These are phyloP conservation scores for Stachybotrys echinatus DNA, from an alignment of 2,329 filamentous ascomycete species.

Conservation along the genomic window DNA sequence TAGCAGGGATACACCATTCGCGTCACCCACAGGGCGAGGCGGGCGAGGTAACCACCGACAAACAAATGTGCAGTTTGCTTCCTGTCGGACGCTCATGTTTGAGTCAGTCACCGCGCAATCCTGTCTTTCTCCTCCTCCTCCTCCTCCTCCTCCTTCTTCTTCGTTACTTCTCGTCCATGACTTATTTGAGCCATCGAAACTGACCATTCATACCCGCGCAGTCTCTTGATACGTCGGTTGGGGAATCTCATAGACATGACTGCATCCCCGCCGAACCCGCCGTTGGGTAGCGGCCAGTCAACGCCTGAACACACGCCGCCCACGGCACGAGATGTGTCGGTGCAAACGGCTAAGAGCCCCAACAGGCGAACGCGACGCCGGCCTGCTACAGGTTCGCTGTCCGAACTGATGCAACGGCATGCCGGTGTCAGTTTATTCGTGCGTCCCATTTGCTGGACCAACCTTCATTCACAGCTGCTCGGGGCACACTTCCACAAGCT, in stretches of 20 bases:
- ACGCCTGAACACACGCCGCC: background rate
- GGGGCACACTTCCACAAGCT: constrained; percentile 39
- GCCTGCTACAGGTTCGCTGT: constrained; percentile 44
- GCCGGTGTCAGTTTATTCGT: constrained; percentile 42
- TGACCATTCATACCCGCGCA: constrained; percentile 13
- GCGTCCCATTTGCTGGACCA: constrained; percentile 51
- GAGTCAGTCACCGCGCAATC: background rate
- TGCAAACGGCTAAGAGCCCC: constrained; percentile 4
- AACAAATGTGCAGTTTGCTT: background rate
- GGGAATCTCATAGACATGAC: constrained; percentile 21
- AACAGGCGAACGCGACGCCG: constrained; percentile 25
- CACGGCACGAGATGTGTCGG: background rate
- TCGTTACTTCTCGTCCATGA: background rate
- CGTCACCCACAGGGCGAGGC: background rate
- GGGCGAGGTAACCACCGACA: background rate
- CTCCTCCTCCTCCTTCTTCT: background rate
- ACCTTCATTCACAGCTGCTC: constrained; percentile 42
- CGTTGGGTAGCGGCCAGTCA: constrained; percentile 7
- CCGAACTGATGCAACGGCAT: constrained; percentile 45
- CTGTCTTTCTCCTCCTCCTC: background rate
- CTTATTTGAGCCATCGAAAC: constrained; percentile 4
- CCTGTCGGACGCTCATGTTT: background rate
- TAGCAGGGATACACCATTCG: background rate
- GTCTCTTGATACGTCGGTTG: constrained; percentile 7
- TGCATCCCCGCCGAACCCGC: constrained; percentile 9